Percentiles rank a stretch among this genome's conserved stretches.
Conservation (phyloP, 1,139 yeast species). For the Groenewaldozyma auringiensis region DNA sequence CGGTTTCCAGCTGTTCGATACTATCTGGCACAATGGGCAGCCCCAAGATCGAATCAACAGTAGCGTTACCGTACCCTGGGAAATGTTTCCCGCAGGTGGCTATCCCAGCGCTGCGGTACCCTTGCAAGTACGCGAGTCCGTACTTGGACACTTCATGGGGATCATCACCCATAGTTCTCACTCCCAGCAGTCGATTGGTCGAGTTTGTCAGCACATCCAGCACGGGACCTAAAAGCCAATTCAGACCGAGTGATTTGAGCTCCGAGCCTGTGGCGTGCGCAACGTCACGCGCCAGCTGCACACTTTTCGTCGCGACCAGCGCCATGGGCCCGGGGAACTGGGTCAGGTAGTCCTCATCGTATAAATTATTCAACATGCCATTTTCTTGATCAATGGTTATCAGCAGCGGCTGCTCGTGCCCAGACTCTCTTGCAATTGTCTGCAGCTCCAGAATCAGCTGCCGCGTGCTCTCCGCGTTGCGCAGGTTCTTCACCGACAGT, state of each 20-base stretch:
- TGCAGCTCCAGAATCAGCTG: slow-evolving; percentile 49
- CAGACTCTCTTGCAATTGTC: slow-evolving; percentile 45
- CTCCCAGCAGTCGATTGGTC: slow-evolving; percentile 53
- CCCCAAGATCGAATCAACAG: slow-evolving; percentile 51
- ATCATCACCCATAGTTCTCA: slow-evolving; percentile 55
- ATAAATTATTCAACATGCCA: slow-evolving; percentile 48
- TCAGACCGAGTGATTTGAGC: slow-evolving; percentile 48
- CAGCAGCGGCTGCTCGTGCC: slow-evolving; percentile 47
- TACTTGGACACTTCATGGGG: slow-evolving; percentile 51
- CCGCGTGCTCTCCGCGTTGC: slow-evolving; percentile 44
- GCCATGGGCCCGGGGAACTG: slow-evolving; percentile 67
- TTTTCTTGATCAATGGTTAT: slow-evolving; percentile 41
- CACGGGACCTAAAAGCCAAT: slow-evolving; percentile 56
- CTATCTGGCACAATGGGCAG: slow-evolving; percentile 55
- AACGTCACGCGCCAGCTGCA: slow-evolving; percentile 45
- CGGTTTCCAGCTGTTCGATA: slow-evolving; percentile 45
- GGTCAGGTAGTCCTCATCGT: slow-evolving; percentile 45
- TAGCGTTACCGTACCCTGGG: slow-evolving; percentile 61
- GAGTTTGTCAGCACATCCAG: slow-evolving; percentile 55
- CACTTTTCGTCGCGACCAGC: slow-evolving; percentile 49
- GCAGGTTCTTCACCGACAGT: slow-evolving; percentile 47
- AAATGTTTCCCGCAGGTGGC: slow-evolving; percentile 57
- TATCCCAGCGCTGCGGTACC: slow-evolving; percentile 50
- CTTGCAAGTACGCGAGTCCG: slow-evolving; percentile 49
- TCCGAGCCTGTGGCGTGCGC: slow-evolving; percentile 52